These are phyloP conservation scores for Aspergillus sclerotiicarbonarius DNA, from an alignment of 495 filamentous ascomycete genomes.

Conservation along the genomic window DNA sequence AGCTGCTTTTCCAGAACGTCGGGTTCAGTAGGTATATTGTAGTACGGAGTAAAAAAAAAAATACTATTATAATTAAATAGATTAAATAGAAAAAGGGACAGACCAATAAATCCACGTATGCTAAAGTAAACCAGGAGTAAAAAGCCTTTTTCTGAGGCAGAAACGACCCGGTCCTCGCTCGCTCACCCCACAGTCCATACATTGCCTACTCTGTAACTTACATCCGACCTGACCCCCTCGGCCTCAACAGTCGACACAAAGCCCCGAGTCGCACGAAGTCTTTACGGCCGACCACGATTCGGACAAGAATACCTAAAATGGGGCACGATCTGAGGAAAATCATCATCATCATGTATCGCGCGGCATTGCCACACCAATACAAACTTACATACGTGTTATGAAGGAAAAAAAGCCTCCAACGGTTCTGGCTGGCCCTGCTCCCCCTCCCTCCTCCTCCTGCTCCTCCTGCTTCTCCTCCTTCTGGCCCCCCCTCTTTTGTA, in stretches of 20 bases:
- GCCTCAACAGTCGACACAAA: too few species aligned
- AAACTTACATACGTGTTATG: not conserved
- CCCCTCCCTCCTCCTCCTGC: not conserved
- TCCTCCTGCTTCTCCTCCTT: too few species aligned
- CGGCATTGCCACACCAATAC: not conserved
- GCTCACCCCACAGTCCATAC: too few species aligned
- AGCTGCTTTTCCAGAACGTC: conserved; percentile 4
- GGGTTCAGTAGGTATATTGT: too few species aligned
- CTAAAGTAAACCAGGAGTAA: too few species aligned
- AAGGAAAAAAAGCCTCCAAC: not conserved
- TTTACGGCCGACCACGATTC: not conserved
- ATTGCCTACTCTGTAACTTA: not conserved
- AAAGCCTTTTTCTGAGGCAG: too few species aligned
- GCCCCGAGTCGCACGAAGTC: too few species aligned
- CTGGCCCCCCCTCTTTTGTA: too few species aligned
- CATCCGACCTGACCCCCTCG: not conserved
- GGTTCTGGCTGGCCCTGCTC: not conserved
- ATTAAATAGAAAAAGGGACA: too few species aligned
- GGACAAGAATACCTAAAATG: not conserved
- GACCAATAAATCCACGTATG: too few species aligned
- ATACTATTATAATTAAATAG: not conserved
- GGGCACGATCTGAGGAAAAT: not conserved
- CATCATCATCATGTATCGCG: not conserved
- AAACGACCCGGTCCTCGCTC: too few species aligned
- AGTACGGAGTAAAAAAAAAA: too few species aligned